Evolutionary conservation across 2,329 filamentous ascomycete species (phyloP).

Genomic region (Coleophoma eucalyptorum): DNA sequence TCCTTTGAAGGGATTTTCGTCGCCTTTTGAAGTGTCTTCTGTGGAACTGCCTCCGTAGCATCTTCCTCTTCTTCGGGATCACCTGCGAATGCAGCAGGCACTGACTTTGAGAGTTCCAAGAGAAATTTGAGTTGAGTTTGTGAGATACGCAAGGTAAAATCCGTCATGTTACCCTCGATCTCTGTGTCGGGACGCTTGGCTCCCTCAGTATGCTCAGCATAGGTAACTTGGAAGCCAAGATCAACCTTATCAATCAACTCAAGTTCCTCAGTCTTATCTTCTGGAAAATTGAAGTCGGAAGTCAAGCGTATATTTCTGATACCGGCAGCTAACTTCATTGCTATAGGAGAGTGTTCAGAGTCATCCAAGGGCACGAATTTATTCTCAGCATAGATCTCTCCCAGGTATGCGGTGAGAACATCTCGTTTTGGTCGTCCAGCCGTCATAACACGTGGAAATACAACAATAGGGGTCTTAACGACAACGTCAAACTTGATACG

Average conservation of each 20-base stretch:
- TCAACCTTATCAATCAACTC: constrained; percentile 98
- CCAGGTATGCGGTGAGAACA: constrained; percentile 85
- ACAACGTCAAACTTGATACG: constrained; percentile 93
- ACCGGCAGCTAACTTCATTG: constrained; percentile 86
- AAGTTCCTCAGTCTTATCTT: constrained; percentile 73
- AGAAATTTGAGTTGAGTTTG: constrained; percentile 90
- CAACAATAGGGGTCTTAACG: constrained; percentile 91
- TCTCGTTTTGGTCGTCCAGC: constrained; percentile 71
- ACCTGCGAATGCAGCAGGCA: constrained; percentile 81
- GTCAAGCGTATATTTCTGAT: constrained; percentile 90
- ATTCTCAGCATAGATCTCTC: constrained; percentile 97
- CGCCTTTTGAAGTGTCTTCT: constrained; percentile 30
- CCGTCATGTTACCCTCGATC: constrained; percentile 86
- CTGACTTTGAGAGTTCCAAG: constrained; percentile 79
- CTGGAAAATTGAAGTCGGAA: constrained; percentile 79
- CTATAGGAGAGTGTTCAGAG: constrained; percentile 65
- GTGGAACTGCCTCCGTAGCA: constrained; percentile 69
- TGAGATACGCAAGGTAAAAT: constrained; percentile 85
- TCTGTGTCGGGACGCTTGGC: constrained; percentile 84
- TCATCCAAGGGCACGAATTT: constrained; percentile 84
- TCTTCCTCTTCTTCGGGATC: constrained; percentile 70
- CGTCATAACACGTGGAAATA: constrained; percentile 79
- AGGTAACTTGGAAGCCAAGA: constrained; percentile 85
- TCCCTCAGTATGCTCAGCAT: constrained; percentile 78
- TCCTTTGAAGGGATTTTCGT: constrained; percentile 11